Base-by-base conservation (phyloP, 495 filamentous ascomycete species). In the Achaetomiella virescens region DNA sequence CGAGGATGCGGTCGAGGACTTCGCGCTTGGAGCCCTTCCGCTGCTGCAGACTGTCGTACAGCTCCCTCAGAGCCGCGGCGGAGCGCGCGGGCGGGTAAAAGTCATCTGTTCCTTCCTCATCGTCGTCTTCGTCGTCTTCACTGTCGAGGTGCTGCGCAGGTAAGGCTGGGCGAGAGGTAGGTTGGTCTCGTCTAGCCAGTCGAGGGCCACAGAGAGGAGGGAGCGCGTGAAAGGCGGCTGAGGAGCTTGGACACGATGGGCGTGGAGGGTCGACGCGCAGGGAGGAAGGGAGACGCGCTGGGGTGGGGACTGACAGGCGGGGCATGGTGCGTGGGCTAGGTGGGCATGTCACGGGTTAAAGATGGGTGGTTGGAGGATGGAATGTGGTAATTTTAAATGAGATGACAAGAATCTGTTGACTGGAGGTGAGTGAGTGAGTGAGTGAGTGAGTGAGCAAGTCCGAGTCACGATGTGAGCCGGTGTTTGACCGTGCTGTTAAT, bases 11-110 rank as follows among this genome's bases (percentile, higher is more conserved):
- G 61, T 90, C 87, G 7, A 88, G 72, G 5, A 92, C 79, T 64
- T 95, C 89, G 44, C 83, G 76, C 60, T 85, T 88, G 10, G 78
- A 80, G 3, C 87, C 87, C 62, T 85, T 90, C 21, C 81, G 72
- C 7, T 62, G 49, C 49, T 76, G 74, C 51, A 81, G 66, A 1
- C 65, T 64, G n/a, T 58, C 61, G 71, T 91, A 93, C 36, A 77
- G 72, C 40, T 84, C 79, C 12, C 78, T 76, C 12, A 90, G 72
- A 48, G 84, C 83, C 27, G 80, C 79, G 46, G 85, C 67, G 12
- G 81, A 84, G 18, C 75, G 67, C 0, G 81, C 83, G 1, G 84
- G 78, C 2, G 82, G 79, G 67, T 88, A 87, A 21, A 83, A 74
- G 36, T 82, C 77, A 54, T 71, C 66, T 21, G 72, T 71, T 22